Conservation (phyloP, 108 stramenopile species). For the Pseudonitzschia multiseries region DNA sequence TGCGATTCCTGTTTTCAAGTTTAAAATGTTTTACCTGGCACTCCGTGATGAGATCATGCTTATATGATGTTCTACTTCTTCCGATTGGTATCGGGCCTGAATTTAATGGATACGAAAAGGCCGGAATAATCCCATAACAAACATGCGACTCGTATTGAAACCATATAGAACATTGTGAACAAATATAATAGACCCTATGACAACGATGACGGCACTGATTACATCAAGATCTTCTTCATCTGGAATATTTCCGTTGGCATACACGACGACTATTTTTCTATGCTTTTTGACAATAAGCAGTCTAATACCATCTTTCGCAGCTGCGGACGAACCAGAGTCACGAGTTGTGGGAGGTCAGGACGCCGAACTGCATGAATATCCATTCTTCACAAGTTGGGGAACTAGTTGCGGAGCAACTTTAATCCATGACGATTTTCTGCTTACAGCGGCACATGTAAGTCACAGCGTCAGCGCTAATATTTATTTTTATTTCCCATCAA, state of each 20-base stretch:
- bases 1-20: conserved; percentile 12
- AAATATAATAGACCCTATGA: neutral
- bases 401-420: conserved; percentile 22
- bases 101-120: neutral
- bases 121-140: neutral
- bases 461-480: no score
- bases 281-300: neutral
- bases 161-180: neutral
- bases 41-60: neutral
- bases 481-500: no score
- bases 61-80: neutral
- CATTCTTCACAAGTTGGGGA: conserved; percentile 31
- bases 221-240: neutral
- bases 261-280: neutral
- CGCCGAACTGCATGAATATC: conserved; percentile 27
- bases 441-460: conserved; percentile 41
- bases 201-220: neutral
- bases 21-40: neutral
- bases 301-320: neutral
- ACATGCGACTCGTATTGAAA: neutral
- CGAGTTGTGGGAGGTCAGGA: conserved; percentile 40
- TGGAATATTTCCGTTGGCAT: neutral
- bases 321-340: neutral
- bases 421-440: conserved; percentile 30
- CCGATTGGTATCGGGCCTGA: neutral